phyloP scores from a whole-genome alignment of 306 rosid species.

The Malus sylvestris region DNA sequence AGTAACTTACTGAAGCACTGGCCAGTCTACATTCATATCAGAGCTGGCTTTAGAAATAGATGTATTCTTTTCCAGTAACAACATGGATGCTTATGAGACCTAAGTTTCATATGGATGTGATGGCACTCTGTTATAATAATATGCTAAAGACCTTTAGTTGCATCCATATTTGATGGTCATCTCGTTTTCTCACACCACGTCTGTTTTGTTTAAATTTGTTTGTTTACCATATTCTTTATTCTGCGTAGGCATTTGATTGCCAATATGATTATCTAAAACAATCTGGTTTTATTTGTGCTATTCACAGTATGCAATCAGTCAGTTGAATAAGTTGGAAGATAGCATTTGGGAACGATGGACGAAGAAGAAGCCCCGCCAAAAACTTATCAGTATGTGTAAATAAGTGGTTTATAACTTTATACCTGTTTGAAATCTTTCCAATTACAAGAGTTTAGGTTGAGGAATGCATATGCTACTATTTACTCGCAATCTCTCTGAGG shows the following conservation, averaged over 20 bases:
- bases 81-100: background rate
- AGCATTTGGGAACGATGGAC: constrained; percentile 93
- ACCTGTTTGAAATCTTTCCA: constrained; percentile 5
- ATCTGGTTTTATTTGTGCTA: constrained; percentile 21
- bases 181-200: background rate
- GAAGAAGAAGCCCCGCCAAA: constrained; percentile 52
- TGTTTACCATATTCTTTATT: background rate
- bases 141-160: background rate
- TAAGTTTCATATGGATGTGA: background rate
- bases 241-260: background rate
- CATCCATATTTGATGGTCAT: background rate
- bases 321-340: constrained; percentile 90
- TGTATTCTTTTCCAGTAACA: background rate
- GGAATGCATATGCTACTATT: background rate
- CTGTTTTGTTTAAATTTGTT: background rate
- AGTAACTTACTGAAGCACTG: background rate
- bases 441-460: background rate
- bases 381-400: constrained; percentile 45
- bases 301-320: constrained; percentile 79
- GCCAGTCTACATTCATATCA: background rate
- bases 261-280: background rate
- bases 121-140: background rate
- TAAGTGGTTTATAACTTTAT: background rate
- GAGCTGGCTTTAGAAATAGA: background rate
- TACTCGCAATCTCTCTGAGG: background rate